Base-by-base conservation (phyloP, 371 early-diverging fungal genomes). In the Mucor sp. region DNA sequence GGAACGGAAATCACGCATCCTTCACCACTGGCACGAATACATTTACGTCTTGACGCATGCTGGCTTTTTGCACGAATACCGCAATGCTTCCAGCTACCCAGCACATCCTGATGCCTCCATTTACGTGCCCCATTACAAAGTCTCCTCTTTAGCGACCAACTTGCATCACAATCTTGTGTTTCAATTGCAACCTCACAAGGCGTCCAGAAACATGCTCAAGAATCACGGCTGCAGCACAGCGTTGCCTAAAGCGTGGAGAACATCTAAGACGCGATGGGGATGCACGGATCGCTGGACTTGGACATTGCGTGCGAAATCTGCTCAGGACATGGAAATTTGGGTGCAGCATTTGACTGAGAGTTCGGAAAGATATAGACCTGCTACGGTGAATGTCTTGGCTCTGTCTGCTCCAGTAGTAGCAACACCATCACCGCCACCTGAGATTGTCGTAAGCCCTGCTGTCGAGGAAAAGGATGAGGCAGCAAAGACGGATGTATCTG, bases 11-110 rank as follows among this genome's bases (percentile, higher is more conserved):
- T 77, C 79, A 2, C 63, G 67, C 0, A 33, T 81, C 0, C 25
- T 79, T 2, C 74, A 71, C 15, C 61, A 72, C 8, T 81, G 82
- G 82, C 72, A 72, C 19, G 82, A 81, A 41, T 64, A 79, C 53
- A 78, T 81, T 9, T 81, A 81, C 64, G 82, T 81, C 3, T 28
- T 81, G 19, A 81, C 82, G 7, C 77, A 76, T 8, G 77, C 82
- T n/a, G 82, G 82, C 0, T 81, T 79, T 37, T 60, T 81, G n/a
- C 82, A 81, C 30, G 82, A 81, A 47, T 81, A 77, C 14, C 66
- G 65, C 11, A 70, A 60, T 14, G 21, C 48, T 8, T 68, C 62
- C 28, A 63, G 58, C 6, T 81, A 81, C 39, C 82, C 82, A 1
- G 48, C 53, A 1, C 56, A 67, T 2, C 82, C 82, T 21, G 72